Evolutionary conservation across 495 filamentous ascomycete species (phyloP).

Genomic region (Trichoderma reesei): DNA sequence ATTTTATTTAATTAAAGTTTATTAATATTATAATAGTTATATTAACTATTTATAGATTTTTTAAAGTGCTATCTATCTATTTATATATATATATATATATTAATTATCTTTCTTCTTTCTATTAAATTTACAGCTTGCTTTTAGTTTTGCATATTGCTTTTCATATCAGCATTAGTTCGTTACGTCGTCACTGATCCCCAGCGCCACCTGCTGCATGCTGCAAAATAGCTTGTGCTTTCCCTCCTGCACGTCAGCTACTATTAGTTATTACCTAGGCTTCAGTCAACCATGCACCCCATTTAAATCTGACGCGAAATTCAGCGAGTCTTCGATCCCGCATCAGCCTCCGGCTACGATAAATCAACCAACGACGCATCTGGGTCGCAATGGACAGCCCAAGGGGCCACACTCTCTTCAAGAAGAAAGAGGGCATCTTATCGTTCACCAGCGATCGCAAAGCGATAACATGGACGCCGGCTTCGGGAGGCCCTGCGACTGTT

Average conservation of each 20-base stretch:
- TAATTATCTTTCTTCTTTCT: background rate
- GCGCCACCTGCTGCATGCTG: background rate
- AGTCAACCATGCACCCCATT: background rate
- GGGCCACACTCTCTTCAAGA: conserved; percentile 79
- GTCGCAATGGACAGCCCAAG: conserved; percentile 48
- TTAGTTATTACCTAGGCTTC: no score
- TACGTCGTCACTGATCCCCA: background rate
- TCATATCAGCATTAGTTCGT: background rate
- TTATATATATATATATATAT: background rate
- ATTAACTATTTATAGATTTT: no score
- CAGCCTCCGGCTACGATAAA: no score
- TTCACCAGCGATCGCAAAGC: conserved; percentile 58
- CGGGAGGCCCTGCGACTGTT: conserved; percentile 46
- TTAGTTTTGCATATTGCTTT: background rate
- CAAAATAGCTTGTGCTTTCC: background rate
- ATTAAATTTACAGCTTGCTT: background rate
- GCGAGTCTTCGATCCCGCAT: background rate
- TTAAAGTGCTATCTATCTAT: no score
- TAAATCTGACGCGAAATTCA: background rate
- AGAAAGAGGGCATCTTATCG: conserved; percentile 81
- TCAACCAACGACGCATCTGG: background rate
- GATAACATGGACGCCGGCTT: conserved; percentile 69
- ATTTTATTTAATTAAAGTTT: background rate
- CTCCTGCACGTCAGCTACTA: background rate
- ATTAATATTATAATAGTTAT: background rate